These are phyloP conservation scores for Datura wrightii DNA, from an alignment of 257 asterid genomes.

Conservation along the genomic window DNA sequence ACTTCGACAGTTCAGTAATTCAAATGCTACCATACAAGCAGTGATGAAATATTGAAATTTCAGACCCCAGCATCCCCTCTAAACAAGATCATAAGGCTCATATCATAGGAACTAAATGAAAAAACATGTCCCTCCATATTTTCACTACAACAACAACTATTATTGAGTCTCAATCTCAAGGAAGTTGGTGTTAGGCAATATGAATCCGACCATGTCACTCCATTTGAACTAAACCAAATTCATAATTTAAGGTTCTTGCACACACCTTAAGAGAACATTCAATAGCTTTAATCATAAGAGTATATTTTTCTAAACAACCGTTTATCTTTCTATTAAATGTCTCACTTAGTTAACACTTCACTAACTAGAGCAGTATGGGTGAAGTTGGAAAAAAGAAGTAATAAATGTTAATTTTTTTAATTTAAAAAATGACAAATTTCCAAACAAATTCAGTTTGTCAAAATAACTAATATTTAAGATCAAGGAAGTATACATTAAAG, in stretches of 20 bases:
- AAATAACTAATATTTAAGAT: not conserved
- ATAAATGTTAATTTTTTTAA: too few relatives aligned
- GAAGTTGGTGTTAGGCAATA: too few relatives aligned
- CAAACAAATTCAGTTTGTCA: not conserved
- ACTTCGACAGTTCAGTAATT: not conserved
- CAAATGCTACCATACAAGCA: not conserved
- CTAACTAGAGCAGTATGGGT: not conserved
- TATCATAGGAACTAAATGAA: not conserved
- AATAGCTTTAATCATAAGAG: not conserved
- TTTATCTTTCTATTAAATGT: not conserved
- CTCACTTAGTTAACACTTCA: not conserved
- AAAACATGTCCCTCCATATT: not conserved
- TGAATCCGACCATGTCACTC: too few relatives aligned
- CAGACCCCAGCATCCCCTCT: not conserved
- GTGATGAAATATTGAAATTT: not conserved
- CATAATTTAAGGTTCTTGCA: too few relatives aligned
- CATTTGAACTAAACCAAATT: too few relatives aligned
- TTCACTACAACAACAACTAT: too few relatives aligned
- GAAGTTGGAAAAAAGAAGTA: not conserved
- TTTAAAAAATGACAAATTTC: not conserved
- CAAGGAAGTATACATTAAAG: too few relatives aligned
- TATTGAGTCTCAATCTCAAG: too few relatives aligned
- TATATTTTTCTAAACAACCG: not conserved
- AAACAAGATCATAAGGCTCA: not conserved
- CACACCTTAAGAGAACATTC: too few relatives aligned